A percentile compares a stretch with the other conserved stretches of the same genome.
These are phyloP conservation scores for Halenospora varia DNA, from an alignment of 495 filamentous ascomycete species.

Conservation along the genomic window DNA sequence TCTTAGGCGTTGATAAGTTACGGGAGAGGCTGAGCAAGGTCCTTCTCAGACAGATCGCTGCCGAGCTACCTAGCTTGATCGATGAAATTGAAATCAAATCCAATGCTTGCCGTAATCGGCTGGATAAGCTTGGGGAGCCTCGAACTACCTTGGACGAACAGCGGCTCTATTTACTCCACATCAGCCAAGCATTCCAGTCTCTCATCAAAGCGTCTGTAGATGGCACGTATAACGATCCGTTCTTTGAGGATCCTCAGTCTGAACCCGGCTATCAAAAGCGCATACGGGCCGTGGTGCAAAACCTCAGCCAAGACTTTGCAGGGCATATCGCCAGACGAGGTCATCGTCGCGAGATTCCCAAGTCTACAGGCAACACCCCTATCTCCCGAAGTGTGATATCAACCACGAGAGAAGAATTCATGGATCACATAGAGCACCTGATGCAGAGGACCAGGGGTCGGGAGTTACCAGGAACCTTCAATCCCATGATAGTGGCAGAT, in stretches of 20 bases:
- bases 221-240: slow-evolving; percentile 52
- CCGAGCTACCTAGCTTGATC: slow-evolving; percentile 56
- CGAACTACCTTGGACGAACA: slow-evolving; percentile 47
- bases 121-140: slow-evolving; percentile 45
- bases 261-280: slow-evolving; percentile 41
- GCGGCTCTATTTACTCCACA: slow-evolving; percentile 43
- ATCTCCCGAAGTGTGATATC: slow-evolving; percentile 15
- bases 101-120: slow-evolving; percentile 18
- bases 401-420: slow-evolving; percentile 34
- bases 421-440: slow-evolving; percentile 34
- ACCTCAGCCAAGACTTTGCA: slow-evolving; percentile 53
- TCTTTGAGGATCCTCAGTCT: slow-evolving; percentile 46
- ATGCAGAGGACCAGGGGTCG: slow-evolving; percentile 37
- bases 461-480: slow-evolving; percentile 49
- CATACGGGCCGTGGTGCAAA: slow-evolving; percentile 57
- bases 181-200: slow-evolving; percentile 46
- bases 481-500: slow-evolving; percentile 45
- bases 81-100: slow-evolving; percentile 46
- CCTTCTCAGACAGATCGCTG: slow-evolving; percentile 50
- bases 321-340: slow-evolving; percentile 41
- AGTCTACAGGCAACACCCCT: slow-evolving; percentile 7
- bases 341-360: slow-evolving; percentile 36
- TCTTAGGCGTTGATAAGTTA: slow-evolving; percentile 45
- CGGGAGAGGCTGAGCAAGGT: slow-evolving; percentile 50
- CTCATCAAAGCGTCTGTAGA: slow-evolving; percentile 48